phyloP scores from a whole-genome alignment of 805 yeast genomes.

The Ogataea pini region DNA sequence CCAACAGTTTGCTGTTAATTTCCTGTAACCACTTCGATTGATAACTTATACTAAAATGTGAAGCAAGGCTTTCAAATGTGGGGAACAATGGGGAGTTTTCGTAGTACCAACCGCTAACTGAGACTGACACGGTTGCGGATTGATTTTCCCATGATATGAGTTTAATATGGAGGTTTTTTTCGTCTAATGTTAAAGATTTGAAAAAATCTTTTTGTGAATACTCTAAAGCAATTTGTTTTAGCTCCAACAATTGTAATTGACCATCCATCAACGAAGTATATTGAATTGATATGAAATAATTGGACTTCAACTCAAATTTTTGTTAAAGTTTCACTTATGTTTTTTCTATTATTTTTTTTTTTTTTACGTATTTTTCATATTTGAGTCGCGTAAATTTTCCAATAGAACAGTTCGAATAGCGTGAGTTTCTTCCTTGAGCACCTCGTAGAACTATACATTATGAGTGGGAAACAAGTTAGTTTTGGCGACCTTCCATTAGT shows the following conservation, averaged over 20 bases:
- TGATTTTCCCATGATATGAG: conserved; percentile 16
- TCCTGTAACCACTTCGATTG: conserved; percentile 21
- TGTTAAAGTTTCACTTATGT: too few species aligned
- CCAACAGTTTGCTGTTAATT: conserved; percentile 7
- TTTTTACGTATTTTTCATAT: neutral
- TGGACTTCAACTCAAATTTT: too few species aligned
- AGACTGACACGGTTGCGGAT: conserved; percentile 20
- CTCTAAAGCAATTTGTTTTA: conserved; percentile 17
- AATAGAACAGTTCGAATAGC: neutral
- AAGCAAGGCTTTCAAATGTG: conserved; percentile 34
- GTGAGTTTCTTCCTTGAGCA: neutral
- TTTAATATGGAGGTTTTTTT: neutral
- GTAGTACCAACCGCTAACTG: conserved; percentile 33
- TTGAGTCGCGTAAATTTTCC: conserved; percentile 3
- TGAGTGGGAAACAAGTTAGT: conserved; percentile 24
- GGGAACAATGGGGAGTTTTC: conserved; percentile 18
- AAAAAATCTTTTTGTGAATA: conserved; percentile 15
- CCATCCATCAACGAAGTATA: too few species aligned
- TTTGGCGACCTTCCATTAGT: conserved; percentile 27
- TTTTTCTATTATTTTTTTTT: too few species aligned
- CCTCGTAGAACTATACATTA: neutral
- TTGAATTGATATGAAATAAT: too few species aligned
- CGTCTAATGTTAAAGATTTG: conserved; percentile 4
- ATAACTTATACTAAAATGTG: conserved; percentile 18
- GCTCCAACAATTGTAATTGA: conserved; percentile 11